phyloP scores from a whole-genome alignment of 352 stramenopile genomes.

The Phytophthora crassamura region DNA sequence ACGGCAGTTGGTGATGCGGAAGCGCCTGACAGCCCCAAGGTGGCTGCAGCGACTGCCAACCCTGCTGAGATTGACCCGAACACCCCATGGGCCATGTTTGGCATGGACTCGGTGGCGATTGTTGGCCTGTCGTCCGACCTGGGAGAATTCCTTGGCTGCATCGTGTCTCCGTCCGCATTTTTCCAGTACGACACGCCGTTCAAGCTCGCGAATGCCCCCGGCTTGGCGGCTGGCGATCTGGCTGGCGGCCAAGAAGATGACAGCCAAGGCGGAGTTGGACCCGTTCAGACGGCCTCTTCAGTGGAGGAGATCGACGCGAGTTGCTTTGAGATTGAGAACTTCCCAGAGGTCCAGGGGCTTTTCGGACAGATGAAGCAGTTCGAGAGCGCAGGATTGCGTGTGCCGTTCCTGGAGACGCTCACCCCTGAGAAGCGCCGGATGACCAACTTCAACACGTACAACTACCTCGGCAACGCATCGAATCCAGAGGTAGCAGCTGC shows the following conservation, averaged over 20 bases:
- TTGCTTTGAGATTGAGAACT: slow-evolving; percentile 70
- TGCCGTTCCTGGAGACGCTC: slow-evolving; percentile 77
- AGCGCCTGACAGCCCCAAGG: slow-evolving; percentile 12
- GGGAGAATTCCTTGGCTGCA: slow-evolving; percentile 71
- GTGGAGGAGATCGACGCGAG: slow-evolving; percentile 71
- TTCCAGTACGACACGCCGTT: slow-evolving; percentile 75
- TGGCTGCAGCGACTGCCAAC: slow-evolving; percentile 13
- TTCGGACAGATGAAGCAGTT: slow-evolving; percentile 81
- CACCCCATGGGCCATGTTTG: slow-evolving; percentile 68
- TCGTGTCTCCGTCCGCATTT: slow-evolving; percentile 71
- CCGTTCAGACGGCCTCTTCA: slow-evolving; percentile 40
- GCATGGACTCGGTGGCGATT: slow-evolving; percentile 74
- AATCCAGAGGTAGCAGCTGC: slow-evolving; percentile 58
- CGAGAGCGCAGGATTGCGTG: slow-evolving; percentile 63
- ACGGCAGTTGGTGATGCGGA: slow-evolving; percentile 13
- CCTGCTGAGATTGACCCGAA: slow-evolving; percentile 53
- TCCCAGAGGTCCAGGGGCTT: slow-evolving; percentile 72
- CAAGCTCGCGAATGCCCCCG: slow-evolving; percentile 64
- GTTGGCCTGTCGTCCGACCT: slow-evolving; percentile 70
- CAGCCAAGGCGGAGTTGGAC: slow-evolving; percentile 10
- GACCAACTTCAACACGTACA: slow-evolving; percentile 91
- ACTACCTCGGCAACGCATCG: slow-evolving; percentile 81
- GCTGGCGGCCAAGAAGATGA: slow-evolving; percentile 48
- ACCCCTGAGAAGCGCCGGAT: slow-evolving; percentile 74
- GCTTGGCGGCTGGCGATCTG: slow-evolving; percentile 62